Evolutionary conservation across 768 basidiomycete genomes (phyloP).

Genomic region (Ramaria sp.): DNA sequence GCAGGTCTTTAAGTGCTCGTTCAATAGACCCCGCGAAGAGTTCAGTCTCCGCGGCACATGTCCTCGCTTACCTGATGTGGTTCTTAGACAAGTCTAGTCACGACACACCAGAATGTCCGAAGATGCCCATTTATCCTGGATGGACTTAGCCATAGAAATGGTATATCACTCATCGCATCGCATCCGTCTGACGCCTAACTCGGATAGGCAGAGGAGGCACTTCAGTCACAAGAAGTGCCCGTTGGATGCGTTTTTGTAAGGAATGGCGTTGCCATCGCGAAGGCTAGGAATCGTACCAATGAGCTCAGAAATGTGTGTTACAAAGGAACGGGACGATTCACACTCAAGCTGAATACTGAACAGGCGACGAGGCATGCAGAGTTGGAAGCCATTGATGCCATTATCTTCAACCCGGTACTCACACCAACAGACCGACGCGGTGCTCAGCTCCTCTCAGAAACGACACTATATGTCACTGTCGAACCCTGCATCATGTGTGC

Average conservation of each 20-base stretch:
- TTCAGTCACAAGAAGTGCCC: slow-evolving; percentile 80
- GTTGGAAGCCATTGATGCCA: slow-evolving; percentile 88
- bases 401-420: slow-evolving; percentile 52
- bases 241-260: slow-evolving; percentile 95
- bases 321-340: background rate
- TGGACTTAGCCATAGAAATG: slow-evolving; percentile 78
- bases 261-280: slow-evolving; percentile 64
- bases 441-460: slow-evolving; percentile 38
- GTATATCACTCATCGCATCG: slow-evolving; percentile 27
- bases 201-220: slow-evolving; percentile 74
- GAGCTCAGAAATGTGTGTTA: slow-evolving; percentile 75
- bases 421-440: slow-evolving; percentile 34
- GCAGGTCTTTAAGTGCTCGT: background rate
- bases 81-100: too few species aligned
- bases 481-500: slow-evolving; percentile 99
- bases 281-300: slow-evolving; percentile 89
- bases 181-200: slow-evolving; percentile 10
- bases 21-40: background rate
- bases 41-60: background rate
- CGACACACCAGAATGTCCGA: background rate
- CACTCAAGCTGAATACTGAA: background rate
- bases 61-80: background rate
- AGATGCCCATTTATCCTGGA: slow-evolving; percentile 43
- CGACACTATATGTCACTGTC: slow-evolving; percentile 93
- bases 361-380: slow-evolving; percentile 97